phyloP scores from a whole-genome alignment of 2,329 filamentous ascomycete species.

The Neofusicoccum umdonicola region DNA sequence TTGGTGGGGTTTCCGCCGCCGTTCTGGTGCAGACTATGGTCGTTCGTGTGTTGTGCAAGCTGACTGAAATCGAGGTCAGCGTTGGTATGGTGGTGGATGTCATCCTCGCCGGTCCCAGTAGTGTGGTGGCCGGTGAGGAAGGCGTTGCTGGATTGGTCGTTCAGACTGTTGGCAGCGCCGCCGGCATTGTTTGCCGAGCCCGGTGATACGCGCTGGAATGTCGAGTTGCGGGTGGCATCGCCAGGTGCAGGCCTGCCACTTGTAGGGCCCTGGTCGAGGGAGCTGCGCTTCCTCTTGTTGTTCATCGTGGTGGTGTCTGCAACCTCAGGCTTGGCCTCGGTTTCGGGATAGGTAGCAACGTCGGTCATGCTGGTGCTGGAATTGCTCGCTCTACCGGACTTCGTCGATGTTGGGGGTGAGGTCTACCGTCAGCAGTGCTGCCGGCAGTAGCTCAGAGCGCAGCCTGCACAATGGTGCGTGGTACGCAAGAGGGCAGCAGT shows the following conservation, averaged over 20 bases:
- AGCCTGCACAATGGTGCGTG: conserved; percentile 10
- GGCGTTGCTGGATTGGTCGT: conserved; percentile 36
- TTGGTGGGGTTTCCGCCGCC: conserved; percentile 50
- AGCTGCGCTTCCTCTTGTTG: conserved; percentile 49
- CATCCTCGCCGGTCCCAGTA: conserved; percentile 36
- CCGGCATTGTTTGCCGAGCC: conserved; percentile 25
- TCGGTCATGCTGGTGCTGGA: conserved; percentile 33
- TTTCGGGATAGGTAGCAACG: conserved; percentile 37
- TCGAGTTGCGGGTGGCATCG: conserved; percentile 18
- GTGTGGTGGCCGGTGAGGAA: conserved; percentile 42
- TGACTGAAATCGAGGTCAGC: conserved; percentile 31
- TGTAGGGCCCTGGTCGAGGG: conserved; percentile 42
- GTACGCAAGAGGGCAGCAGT: conserved; percentile 22
- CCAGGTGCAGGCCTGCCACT: conserved; percentile 34
- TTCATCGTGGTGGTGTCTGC: conserved; percentile 26
- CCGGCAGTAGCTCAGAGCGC: neutral
- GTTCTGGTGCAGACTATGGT: conserved; percentile 46
- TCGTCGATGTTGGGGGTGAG: neutral
- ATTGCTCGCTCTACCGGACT: neutral
- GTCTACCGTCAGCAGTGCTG: conserved; percentile 8
- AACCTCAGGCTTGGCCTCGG: conserved; percentile 31
- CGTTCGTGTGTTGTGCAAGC: conserved; percentile 30
- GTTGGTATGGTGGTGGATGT: conserved; percentile 37
- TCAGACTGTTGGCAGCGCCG: conserved; percentile 27
- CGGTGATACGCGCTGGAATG: conserved; percentile 19